These are phyloP conservation scores for Parmales sp. DNA, from an alignment of 108 stramenopile species.

Conservation along the genomic window DNA sequence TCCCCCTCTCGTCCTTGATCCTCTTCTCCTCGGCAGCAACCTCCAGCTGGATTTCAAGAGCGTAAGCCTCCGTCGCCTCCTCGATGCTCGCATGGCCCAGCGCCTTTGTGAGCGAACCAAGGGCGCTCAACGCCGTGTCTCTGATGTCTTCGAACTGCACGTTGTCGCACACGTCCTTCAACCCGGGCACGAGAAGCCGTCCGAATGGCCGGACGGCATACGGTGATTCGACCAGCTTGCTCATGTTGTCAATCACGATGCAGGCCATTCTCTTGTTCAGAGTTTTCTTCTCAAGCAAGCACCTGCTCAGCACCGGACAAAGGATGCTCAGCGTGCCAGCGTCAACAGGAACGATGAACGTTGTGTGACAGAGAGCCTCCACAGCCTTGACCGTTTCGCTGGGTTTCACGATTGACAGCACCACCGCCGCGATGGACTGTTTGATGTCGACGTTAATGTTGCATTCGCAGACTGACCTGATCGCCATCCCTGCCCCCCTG, in stretches of 20 bases:
- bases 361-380: slow-evolving; percentile 81
- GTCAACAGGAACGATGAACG: slow-evolving; percentile 91
- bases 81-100: slow-evolving; percentile 61
- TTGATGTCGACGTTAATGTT: slow-evolving; percentile 71
- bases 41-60: slow-evolving; percentile 42
- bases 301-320: slow-evolving; percentile 84
- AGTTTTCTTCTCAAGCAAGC: slow-evolving; percentile 81
- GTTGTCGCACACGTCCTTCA: slow-evolving; percentile 80
- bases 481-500: slow-evolving; percentile 60
- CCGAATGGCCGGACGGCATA: slow-evolving; percentile 88
- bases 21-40: slow-evolving; percentile 60
- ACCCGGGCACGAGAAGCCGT: slow-evolving; percentile 81
- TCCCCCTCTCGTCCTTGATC: slow-evolving; percentile 58
- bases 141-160: slow-evolving; percentile 94
- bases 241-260: slow-evolving; percentile 94
- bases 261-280: slow-evolving; percentile 81
- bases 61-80: slow-evolving; percentile 37
- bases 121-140: slow-evolving; percentile 76
- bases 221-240: slow-evolving; percentile 82
- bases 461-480: slow-evolving; percentile 67
- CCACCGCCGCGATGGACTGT: slow-evolving; percentile 75
- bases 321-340: slow-evolving; percentile 84
- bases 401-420: slow-evolving; percentile 79
- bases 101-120: slow-evolving; percentile 63
- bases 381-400: slow-evolving; percentile 80